Conservation (phyloP, 2,329 filamentous ascomycete genomes). For the Biscogniauxia sp. region DNA sequence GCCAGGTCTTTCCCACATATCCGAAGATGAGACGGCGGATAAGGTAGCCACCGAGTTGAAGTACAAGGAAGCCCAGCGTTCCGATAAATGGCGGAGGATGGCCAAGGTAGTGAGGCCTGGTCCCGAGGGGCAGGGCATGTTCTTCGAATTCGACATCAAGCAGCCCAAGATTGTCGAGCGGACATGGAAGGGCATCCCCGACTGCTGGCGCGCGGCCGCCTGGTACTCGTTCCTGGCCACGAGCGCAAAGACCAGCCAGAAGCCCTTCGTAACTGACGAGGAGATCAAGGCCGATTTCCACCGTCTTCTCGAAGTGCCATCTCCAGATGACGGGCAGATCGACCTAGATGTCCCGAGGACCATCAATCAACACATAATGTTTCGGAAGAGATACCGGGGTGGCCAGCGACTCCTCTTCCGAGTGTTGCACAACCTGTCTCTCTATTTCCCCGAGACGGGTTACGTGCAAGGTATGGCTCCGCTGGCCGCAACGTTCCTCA, state of each 20-base stretch:
- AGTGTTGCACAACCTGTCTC: slow-evolving; percentile 84
- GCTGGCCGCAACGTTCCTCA: slow-evolving; percentile 85
- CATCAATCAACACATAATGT: slow-evolving; percentile 97
- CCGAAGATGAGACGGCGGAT: slow-evolving; percentile 54
- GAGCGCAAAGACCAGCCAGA: slow-evolving; percentile 65
- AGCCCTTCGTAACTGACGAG: slow-evolving; percentile 62
- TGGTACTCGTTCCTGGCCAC: slow-evolving; percentile 91
- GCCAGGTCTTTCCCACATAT: slow-evolving; percentile 54
- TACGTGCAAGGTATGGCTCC: slow-evolving; percentile 99
- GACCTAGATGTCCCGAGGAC: slow-evolving; percentile 95
- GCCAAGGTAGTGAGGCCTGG: slow-evolving; percentile 54
- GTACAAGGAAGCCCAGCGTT: slow-evolving; percentile 60
- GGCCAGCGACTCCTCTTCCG: slow-evolving; percentile 90
- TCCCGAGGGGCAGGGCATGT: slow-evolving; percentile 54
- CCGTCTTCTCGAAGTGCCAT: slow-evolving; percentile 68
- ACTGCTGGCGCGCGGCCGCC: slow-evolving; percentile 87
- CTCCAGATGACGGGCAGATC: slow-evolving; percentile 92
- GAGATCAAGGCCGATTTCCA: slow-evolving; percentile 71
- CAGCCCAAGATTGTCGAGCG: slow-evolving; percentile 85
- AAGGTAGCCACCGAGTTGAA: slow-evolving; percentile 55
- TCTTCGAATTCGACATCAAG: slow-evolving; percentile 76
- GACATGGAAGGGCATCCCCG: slow-evolving; percentile 97
- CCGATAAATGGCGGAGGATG: slow-evolving; percentile 69
- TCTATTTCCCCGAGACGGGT: slow-evolving; percentile 87
- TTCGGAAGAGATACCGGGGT: slow-evolving; percentile 83